Percentiles rank a stretch among this genome's conserved stretches.
Conservation (phyloP, 208 protist genomes). For the Trypanosoma mega region DNA sequence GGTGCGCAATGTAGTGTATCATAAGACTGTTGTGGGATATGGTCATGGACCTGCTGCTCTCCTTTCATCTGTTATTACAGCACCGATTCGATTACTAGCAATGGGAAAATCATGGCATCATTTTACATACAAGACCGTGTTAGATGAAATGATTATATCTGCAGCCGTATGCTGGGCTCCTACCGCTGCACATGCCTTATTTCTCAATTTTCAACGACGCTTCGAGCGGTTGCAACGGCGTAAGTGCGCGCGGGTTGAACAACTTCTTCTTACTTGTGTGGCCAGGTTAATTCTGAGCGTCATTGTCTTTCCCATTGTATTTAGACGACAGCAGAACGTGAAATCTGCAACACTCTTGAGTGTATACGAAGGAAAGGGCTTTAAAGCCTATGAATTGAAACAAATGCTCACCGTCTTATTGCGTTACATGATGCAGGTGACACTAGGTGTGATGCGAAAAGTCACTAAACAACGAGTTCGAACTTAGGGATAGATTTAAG, state of each 20-base stretch:
- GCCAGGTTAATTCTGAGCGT: slow-evolving; percentile 59
- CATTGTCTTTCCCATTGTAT: slow-evolving; percentile 63
- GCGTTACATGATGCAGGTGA: slow-evolving; percentile 39
- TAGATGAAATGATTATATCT: slow-evolving; percentile 61
- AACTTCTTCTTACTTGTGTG: slow-evolving; percentile 44
- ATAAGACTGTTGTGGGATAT: slow-evolving; percentile 21
- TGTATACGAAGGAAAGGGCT: slow-evolving; percentile 43
- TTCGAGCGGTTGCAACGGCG: slow-evolving; percentile 35
- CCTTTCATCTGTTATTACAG: slow-evolving; percentile 33
- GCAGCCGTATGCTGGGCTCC: slow-evolving; percentile 45
- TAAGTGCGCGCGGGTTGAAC: slow-evolving; percentile 28
- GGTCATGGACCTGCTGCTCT: slow-evolving; percentile 34
- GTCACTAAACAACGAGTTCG: slow-evolving; percentile 4
- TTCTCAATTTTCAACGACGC: slow-evolving; percentile 36
- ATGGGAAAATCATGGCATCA: slow-evolving; percentile 57
- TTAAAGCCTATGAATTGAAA: slow-evolving; percentile 57
- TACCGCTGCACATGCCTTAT: slow-evolving; percentile 32
- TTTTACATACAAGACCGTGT: slow-evolving; percentile 64
- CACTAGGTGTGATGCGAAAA: slow-evolving; percentile 28
- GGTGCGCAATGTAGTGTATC: slow-evolving; percentile 63
- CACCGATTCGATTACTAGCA: slow-evolving; percentile 62
- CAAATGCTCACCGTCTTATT: slow-evolving; percentile 53
- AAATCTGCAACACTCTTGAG: slow-evolving; percentile 39
- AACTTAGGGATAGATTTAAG: slow-evolving; percentile 5
- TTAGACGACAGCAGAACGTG: slow-evolving; percentile 54